Conservation (phyloP, 805 yeast genomes). For the Barnettozyma salicaria region DNA sequence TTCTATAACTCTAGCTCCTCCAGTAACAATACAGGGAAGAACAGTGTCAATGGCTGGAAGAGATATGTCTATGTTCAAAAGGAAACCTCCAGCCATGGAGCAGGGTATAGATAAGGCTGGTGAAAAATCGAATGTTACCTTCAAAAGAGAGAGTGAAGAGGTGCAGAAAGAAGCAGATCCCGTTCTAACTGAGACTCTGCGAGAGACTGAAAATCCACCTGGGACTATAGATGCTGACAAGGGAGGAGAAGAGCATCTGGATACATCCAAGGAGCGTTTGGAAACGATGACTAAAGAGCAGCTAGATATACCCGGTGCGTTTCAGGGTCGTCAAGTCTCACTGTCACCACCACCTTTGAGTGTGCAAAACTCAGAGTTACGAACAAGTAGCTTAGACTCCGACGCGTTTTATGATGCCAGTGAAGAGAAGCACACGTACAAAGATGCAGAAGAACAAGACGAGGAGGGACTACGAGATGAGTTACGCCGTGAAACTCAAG, state of each 20-base stretch:
- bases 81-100: slow-evolving; percentile 18
- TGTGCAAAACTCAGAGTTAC: too few species aligned
- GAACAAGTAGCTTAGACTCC: slow-evolving; percentile 3
- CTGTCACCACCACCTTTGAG: neutral
- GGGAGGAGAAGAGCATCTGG: too few species aligned
- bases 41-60: slow-evolving; percentile 17
- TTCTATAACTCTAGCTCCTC: slow-evolving; percentile 20
- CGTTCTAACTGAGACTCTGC: too few species aligned
- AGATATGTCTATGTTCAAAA: slow-evolving; percentile 3
- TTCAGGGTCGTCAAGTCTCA: too few species aligned
- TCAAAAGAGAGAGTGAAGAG: neutral
- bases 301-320: neutral
- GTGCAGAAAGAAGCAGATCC: too few species aligned
- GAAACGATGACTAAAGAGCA: too few species aligned
- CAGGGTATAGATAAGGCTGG: neutral
- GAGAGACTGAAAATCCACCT: too few species aligned
- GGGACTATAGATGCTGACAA: too few species aligned
- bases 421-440: slow-evolving; percentile 2
- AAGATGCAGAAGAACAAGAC: too few species aligned
- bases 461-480: too few species aligned
- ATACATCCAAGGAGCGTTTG: too few species aligned
- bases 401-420: slow-evolving; percentile 9
- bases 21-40: slow-evolving; percentile 25
- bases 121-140: neutral
- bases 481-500: slow-evolving; percentile 1